These are phyloP conservation scores for Primulina eburnea DNA, from an alignment of 257 asterid genomes.

Conservation along the genomic window DNA sequence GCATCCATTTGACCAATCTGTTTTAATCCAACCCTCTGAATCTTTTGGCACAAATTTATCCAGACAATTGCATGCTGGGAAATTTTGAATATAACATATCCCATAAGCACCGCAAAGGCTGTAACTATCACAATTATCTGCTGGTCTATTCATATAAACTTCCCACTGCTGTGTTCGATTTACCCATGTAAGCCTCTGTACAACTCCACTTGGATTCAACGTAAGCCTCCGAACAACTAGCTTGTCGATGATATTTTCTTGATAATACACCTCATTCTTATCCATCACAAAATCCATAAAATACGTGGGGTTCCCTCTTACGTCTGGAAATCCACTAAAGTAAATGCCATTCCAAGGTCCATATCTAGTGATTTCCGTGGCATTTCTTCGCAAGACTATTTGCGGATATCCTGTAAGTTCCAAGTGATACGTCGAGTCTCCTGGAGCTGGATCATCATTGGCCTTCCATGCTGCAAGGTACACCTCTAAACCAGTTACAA, in stretches of 20 bases:
- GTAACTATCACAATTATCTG: slow-evolving; percentile 29
- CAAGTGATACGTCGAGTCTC: slow-evolving; percentile 11
- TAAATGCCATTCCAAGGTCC: slow-evolving; percentile 39
- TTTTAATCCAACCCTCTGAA: slow-evolving; percentile 7
- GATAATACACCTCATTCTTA: neutral
- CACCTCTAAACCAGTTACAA: slow-evolving; percentile 21
- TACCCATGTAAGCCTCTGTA: slow-evolving; percentile 20
- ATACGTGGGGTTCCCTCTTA: neutral
- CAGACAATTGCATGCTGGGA: slow-evolving; percentile 24
- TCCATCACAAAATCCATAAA: slow-evolving; percentile 15
- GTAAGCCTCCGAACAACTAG: slow-evolving; percentile 21
- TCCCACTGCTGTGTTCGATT: slow-evolving; percentile 18
- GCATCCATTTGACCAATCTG: slow-evolving; percentile 27
- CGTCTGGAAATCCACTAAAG: slow-evolving; percentile 27
- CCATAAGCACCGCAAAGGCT: slow-evolving; percentile 26
- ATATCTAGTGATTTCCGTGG: slow-evolving; percentile 2
- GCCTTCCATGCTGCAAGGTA: slow-evolving; percentile 32
- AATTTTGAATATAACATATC: slow-evolving; percentile 12
- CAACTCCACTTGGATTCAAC: slow-evolving; percentile 19
- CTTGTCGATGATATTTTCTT: neutral
- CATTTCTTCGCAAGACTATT: slow-evolving; percentile 11
- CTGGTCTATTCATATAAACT: slow-evolving; percentile 2
- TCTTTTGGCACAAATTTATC: slow-evolving; percentile 21
- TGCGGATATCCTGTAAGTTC: slow-evolving; percentile 26
- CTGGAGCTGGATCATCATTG: slow-evolving; percentile 29